Evolutionary conservation across 2,329 filamentous ascomycete species (phyloP).

Genomic region (Cadophora malorum): DNA sequence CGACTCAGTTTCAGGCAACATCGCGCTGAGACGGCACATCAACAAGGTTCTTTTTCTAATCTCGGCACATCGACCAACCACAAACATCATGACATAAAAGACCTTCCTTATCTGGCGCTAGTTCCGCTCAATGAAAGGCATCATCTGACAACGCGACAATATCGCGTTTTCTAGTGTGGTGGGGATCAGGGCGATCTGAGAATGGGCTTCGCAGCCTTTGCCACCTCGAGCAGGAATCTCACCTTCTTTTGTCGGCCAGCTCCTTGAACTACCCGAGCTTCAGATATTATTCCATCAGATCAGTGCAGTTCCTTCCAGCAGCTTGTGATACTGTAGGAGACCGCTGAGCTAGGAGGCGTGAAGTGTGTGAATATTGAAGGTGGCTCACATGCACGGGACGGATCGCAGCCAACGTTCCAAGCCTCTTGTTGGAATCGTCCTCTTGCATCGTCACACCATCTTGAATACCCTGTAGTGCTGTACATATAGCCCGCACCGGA

Average conservation of each 20-base stretch:
- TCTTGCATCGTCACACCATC: neutral
- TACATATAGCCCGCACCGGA: neutral
- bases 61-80: no score
- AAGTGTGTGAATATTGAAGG: neutral
- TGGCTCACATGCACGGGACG: neutral
- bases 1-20: no score
- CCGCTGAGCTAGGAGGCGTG: no score
- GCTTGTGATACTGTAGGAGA: no score
- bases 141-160: neutral
- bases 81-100: no score
- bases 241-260: neutral
- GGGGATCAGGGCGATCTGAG: neutral
- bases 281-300: no score
- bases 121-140: neutral
- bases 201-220: neutral
- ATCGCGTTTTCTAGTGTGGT: neutral
- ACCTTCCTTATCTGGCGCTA: neutral
- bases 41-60: no score
- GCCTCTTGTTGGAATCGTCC: neutral
- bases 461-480: neutral
- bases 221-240: neutral
- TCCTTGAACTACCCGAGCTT: neutral
- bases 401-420: neutral
- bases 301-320: no score
- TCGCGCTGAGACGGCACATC: no score